Evolutionary conservation across 306 rosid species (phyloP).

Genomic region (Acacia acuminata): DNA sequence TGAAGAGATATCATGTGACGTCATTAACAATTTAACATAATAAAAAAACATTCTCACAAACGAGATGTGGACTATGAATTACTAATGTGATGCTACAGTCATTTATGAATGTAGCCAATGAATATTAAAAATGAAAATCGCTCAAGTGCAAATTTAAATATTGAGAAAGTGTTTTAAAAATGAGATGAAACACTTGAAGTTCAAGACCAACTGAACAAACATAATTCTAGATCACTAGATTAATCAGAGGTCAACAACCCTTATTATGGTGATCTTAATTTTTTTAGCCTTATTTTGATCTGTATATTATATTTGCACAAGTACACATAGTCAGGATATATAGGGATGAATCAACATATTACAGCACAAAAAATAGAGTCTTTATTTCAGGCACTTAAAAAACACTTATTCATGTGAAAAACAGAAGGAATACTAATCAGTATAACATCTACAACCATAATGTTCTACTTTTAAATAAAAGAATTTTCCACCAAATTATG

Average conservation of each 20-base stretch:
- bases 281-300: not conserved
- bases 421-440: not conserved
- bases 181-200: not conserved
- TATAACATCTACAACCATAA: not conserved
- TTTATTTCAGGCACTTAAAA: not conserved
- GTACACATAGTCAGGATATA: not conserved
- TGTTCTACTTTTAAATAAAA: conserved; percentile 42
- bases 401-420: conserved; percentile 14
- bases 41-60: not conserved
- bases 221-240: not conserved
- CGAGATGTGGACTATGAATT: not conserved
- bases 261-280: not conserved
- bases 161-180: not conserved
- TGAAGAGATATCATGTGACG: not conserved
- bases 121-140: not conserved
- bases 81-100: not conserved
- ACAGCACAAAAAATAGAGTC: not conserved
- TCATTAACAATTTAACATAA: too few relatives aligned
- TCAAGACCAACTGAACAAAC: not conserved
- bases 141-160: not conserved
- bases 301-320: not conserved
- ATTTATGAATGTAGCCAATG: not conserved
- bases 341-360: not conserved
- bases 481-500: conserved; percentile 1
- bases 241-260: not conserved